These are phyloP conservation scores for Garcia nutans DNA, from an alignment of 345 rosid species.

Conservation along the genomic window DNA sequence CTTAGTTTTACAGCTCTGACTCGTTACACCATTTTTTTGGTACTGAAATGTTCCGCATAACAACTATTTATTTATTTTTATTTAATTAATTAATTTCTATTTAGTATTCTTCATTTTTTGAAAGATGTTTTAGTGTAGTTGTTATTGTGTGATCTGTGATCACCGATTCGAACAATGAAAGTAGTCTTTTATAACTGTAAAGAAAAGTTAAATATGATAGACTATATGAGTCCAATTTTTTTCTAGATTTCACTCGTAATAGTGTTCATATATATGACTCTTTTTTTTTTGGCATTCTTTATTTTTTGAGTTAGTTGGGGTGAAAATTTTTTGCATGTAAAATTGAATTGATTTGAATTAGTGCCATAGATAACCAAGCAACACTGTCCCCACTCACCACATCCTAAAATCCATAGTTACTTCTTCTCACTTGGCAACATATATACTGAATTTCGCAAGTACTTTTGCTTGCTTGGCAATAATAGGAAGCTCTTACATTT, in stretches of 20 bases:
- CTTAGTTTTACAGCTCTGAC: constrained; percentile 3
- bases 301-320: neutral
- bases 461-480: constrained; percentile 16
- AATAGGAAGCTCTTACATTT: neutral
- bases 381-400: constrained; percentile 4
- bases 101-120: neutral
- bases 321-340: neutral
- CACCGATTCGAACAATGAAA: too few species aligned
- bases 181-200: too few species aligned
- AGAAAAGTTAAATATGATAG: too few species aligned
- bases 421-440: constrained; percentile 14
- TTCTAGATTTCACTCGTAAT: too few species aligned
- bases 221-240: too few species aligned
- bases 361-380: constrained; percentile 28
- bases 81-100: neutral
- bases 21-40: neutral
- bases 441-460: constrained; percentile 7
- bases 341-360: neutral
- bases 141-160: too few species aligned
- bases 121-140: too few species aligned
- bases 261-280: too few species aligned
- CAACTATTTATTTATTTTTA: neutral
- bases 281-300: too few species aligned
- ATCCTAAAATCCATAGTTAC: constrained; percentile 22
- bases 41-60: neutral